These are phyloP conservation scores for Paratinospora sagittata DNA, from an alignment of 164 flowering plant species.

Conservation along the genomic window DNA sequence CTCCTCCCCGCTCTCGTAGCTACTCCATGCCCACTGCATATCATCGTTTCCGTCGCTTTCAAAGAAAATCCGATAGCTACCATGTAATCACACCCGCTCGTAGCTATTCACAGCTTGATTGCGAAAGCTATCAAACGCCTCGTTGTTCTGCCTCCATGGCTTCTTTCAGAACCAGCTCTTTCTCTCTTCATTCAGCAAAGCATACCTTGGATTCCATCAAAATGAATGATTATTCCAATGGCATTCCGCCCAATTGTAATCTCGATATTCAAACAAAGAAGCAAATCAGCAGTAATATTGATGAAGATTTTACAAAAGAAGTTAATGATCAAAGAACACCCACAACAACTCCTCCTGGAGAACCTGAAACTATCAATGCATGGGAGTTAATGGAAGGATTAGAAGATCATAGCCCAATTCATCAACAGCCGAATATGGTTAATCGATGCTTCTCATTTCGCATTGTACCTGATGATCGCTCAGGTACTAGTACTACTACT, in stretches of 20 bases:
- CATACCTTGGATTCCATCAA: not conserved
- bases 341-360: slow-evolving; percentile 61
- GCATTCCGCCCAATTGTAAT: not conserved
- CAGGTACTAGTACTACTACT: too few relatives aligned
- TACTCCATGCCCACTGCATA: slow-evolving; percentile 29
- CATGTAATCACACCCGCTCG: not conserved
- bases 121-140: not conserved
- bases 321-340: slow-evolving; percentile 41
- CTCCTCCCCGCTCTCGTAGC: slow-evolving; percentile 35
- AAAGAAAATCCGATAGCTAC: slow-evolving; percentile 13
- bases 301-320: slow-evolving; percentile 59
- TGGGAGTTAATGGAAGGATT: slow-evolving; percentile 96
- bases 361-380: slow-evolving; percentile 78
- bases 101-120: not conserved
- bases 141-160: not conserved
- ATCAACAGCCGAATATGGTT: slow-evolving; percentile 9
- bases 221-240: not conserved
- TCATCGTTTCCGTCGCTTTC: slow-evolving; percentile 24
- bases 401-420: slow-evolving; percentile 57
- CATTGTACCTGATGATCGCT: slow-evolving; percentile 9
- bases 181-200: not conserved
- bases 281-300: slow-evolving; percentile 27
- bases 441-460: slow-evolving; percentile 55
- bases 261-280: not conserved
- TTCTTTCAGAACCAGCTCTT: not conserved